Conservation (phyloP, 2,329 filamentous ascomycete genomes). For the Claviceps sp. region DNA sequence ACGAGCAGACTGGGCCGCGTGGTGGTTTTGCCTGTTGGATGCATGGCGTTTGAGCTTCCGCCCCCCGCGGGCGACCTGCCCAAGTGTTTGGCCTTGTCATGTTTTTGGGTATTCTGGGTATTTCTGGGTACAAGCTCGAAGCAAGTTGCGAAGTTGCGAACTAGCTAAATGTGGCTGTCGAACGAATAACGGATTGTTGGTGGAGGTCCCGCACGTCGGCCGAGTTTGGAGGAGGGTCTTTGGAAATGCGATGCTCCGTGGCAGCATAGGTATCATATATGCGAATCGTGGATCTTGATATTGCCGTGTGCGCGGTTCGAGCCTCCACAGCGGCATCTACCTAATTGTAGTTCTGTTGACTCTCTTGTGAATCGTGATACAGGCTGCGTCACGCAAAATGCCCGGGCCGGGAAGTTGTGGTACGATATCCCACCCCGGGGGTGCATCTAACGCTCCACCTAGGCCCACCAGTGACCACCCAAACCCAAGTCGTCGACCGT, state of each 20-base stretch:
- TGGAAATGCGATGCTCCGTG: background rate
- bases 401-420: too few species aligned
- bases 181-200: background rate
- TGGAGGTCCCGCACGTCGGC: background rate
- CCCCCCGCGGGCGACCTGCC: background rate
- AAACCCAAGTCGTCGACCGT: too few species aligned
- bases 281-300: too few species aligned
- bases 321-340: background rate
- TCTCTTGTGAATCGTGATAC: too few species aligned
- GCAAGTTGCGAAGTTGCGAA: background rate
- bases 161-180: background rate
- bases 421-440: too few species aligned
- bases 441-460: too few species aligned
- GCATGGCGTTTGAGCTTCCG: background rate
- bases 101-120: too few species aligned
- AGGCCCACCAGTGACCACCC: too few species aligned
- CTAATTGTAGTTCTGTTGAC: too few species aligned
- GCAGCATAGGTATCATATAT: background rate
- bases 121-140: background rate
- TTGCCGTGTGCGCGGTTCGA: background rate
- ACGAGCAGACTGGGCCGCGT: background rate
- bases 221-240: background rate
- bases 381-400: too few species aligned
- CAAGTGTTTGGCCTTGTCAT: background rate
- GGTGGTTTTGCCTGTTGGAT: background rate